These are phyloP conservation scores for Zygoascus bituminiphila DNA, from an alignment of 805 yeast species.

Conservation along the genomic window DNA sequence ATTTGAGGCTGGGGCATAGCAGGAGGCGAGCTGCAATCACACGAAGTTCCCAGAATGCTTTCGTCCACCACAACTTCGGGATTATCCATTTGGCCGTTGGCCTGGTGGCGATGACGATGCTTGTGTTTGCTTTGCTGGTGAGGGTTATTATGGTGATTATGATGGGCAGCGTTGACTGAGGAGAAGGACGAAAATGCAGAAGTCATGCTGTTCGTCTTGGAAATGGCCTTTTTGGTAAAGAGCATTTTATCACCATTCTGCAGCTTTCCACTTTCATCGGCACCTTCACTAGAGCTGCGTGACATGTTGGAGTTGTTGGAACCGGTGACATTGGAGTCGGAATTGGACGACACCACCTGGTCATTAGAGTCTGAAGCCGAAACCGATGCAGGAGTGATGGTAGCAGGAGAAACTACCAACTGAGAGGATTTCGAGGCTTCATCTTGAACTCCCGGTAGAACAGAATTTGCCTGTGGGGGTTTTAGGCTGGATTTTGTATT, in stretches of 20 bases:
- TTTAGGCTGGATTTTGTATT: too few species aligned
- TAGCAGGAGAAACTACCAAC: background rate
- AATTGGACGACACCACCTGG: background rate
- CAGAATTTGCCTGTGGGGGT: background rate
- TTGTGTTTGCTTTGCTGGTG: background rate
- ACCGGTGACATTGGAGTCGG: background rate
- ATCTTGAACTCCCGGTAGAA: background rate
- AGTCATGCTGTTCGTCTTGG: slow-evolving; percentile 5
- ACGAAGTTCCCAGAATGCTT: slow-evolving; percentile 19
- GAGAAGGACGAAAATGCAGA: slow-evolving; percentile 2
- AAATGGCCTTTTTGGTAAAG: slow-evolving; percentile 12
- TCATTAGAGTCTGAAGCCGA: background rate
- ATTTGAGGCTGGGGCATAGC: slow-evolving; percentile 18
- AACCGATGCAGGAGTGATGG: background rate
- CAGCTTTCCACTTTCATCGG: background rate
- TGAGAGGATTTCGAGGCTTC: background rate
- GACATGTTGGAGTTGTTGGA: background rate
- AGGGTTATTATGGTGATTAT: background rate
- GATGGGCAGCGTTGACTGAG: background rate
- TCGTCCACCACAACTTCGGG: slow-evolving; percentile 1
- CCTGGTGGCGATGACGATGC: slow-evolving; percentile 5
- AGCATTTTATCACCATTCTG: background rate
- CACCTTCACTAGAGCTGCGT: background rate
- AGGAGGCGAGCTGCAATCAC: slow-evolving; percentile 22
- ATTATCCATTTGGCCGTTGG: background rate